phyloP scores from a whole-genome alignment of 768 basidiomycete species.

The Strobilomyces echinocephalus region DNA sequence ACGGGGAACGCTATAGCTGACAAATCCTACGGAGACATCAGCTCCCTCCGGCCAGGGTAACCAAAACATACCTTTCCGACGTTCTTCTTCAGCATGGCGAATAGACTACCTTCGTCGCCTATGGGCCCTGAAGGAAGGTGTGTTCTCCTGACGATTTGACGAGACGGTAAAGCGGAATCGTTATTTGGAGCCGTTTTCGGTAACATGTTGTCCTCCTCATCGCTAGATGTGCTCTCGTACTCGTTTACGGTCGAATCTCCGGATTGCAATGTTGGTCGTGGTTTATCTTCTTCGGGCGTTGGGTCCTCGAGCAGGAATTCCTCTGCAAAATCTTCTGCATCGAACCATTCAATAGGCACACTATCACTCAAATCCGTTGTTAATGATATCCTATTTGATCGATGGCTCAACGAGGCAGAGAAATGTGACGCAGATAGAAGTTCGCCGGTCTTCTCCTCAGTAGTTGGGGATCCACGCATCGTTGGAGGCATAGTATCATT shows the following conservation, averaged over 20 bases:
- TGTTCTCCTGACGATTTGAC: constrained; percentile 45
- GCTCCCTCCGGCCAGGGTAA: background rate
- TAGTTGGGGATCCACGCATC: constrained; percentile 33
- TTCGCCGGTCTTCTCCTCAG: constrained; percentile 44
- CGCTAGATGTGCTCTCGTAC: constrained; percentile 42
- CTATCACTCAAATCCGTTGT: constrained; percentile 48
- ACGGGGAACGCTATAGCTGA: constrained; percentile 83
- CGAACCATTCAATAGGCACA: constrained; percentile 63
- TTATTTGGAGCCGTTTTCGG: background rate
- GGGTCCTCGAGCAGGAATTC: constrained; percentile 62
- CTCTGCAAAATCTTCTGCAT: constrained; percentile 52
- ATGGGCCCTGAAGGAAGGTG: constrained; percentile 55
- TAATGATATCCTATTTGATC: constrained; percentile 43
- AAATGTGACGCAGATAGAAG: constrained; percentile 20
- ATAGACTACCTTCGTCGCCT: constrained; percentile 78
- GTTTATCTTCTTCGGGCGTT: constrained; percentile 36
- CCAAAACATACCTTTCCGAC: constrained; percentile 65
- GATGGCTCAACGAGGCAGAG: constrained; percentile 29
- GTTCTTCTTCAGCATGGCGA: constrained; percentile 80
- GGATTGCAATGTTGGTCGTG: constrained; percentile 35
- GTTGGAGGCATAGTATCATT: constrained; percentile 25
- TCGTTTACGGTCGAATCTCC: constrained; percentile 39
- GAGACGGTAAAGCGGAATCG: constrained; percentile 7
- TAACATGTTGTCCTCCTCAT: constrained; percentile 36
- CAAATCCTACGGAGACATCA: constrained; percentile 51